These are phyloP conservation scores for Ampelocalamus luodianensis DNA, from an alignment of 176 grass and related monocot species.

Conservation along the genomic window DNA sequence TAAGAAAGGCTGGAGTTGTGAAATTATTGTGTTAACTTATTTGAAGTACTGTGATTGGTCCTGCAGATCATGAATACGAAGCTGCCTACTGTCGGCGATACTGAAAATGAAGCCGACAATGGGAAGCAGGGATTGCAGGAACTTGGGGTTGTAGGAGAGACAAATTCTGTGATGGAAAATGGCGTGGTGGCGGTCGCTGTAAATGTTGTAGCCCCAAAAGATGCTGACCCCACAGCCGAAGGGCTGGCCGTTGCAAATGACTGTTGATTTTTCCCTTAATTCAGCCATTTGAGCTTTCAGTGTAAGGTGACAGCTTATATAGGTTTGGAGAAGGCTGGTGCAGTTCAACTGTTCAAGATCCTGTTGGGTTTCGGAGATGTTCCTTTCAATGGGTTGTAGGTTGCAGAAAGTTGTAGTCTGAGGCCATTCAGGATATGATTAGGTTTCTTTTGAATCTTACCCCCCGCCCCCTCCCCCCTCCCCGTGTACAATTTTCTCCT, in stretches of 20 bases:
- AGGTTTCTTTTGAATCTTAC: neutral
- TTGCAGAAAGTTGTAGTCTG: neutral
- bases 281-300: neutral
- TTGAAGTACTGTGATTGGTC: neutral
- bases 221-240: constrained; percentile 47
- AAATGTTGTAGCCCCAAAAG: constrained; percentile 34
- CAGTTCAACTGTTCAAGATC: neutral
- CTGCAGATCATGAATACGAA: constrained; percentile 2
- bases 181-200: neutral
- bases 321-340: neutral
- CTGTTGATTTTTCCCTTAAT: constrained; percentile 3
- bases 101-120: constrained; percentile 27
- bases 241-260: constrained; percentile 47
- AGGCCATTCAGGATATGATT: neutral
- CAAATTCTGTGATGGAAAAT: constrained; percentile 39
- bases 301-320: constrained; percentile 6
- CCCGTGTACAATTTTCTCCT: neutral
- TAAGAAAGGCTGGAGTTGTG: neutral
- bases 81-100: neutral
- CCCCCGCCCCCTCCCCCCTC: too few species aligned
- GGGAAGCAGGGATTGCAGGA: constrained; percentile 17
- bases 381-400: neutral
- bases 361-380: neutral
- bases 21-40: neutral
- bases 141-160: constrained; percentile 30